Evolutionary conservation across 2,329 filamentous ascomycete genomes (phyloP).

Genomic region (Helicocarpus griseus): DNA sequence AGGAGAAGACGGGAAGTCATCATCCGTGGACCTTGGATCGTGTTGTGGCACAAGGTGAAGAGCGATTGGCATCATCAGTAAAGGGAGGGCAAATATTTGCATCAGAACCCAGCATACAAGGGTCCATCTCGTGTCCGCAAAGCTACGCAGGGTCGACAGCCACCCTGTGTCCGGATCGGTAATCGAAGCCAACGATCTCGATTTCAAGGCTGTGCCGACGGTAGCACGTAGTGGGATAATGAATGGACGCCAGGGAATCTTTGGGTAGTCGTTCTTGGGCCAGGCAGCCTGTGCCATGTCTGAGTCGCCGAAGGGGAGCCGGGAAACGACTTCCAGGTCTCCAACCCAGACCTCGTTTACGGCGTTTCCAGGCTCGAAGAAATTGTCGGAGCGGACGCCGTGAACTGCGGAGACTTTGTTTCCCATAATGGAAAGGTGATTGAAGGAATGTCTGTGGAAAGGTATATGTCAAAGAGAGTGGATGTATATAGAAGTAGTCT

Average conservation of each 20-base stretch:
- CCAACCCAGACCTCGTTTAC: constrained; percentile 31
- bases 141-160: not conserved
- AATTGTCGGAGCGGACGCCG: constrained; percentile 26
- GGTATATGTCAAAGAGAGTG: not conserved
- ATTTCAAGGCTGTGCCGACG: constrained; percentile 3
- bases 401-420: constrained; percentile 25
- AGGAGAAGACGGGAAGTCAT: not conserved
- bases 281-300: constrained; percentile 29
- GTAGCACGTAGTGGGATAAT: constrained; percentile 24
- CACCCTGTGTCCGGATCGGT: not conserved
- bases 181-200: not conserved
- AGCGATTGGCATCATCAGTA: constrained; percentile 2
- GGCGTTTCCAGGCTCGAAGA: constrained; percentile 27
- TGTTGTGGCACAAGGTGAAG: not conserved
- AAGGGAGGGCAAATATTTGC: constrained; percentile 2
- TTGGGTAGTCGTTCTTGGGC: constrained; percentile 24
- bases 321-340: constrained; percentile 28
- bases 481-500: not conserved
- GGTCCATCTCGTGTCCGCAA: not conserved
- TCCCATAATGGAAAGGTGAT: constrained; percentile 20
- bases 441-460: not conserved
- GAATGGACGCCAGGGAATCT: constrained; percentile 32
- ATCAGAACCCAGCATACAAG: constrained; percentile 6
- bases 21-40: not conserved
- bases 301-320: constrained; percentile 29